Evolutionary conservation across 176 grass and related monocot species (phyloP), one percentile per base, ranked within the genome.

Genomic region (Oryza brachyantha): DNA sequence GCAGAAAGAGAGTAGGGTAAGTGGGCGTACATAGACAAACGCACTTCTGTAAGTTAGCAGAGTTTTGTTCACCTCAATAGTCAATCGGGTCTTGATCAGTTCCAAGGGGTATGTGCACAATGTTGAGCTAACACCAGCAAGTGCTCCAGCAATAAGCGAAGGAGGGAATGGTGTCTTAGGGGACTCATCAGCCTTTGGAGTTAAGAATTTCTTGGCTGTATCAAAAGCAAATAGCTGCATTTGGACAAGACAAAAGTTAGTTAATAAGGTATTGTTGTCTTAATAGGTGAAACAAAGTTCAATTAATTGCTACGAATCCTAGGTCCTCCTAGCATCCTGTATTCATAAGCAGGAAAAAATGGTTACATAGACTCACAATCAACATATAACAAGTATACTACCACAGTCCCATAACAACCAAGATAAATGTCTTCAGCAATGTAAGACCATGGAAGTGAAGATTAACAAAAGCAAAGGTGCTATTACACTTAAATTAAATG

Each of bases 71-170:
- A 99, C 92, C 92, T 99, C 92, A 85, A 93, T 99, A 5, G 96
- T 99, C 69, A 99, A 83, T 78, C 96, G 86, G 54, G 96, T 99
- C 50, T 95, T 99, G 27, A 99, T 94, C 75, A 99, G 74, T 45
- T 99, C 96, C 75, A 99, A 39, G 69, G 96, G 96, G 89, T 99
- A 99, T n/a, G 66, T 93, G 81, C 96, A 99, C 13, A 99, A 76
- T 64, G 96, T 99, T 83, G 96, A 99, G 71, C 96, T 95, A 75
- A 99, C 96, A 64, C 96, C 96, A 62, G 96, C 96, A 84, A 99
- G 78, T 36, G 96, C 96, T 79, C 92, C 96, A 71, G 96, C 92
- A 52, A 99, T 63, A 71, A 99, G 79, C 0, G 96, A 93, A 25
- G 92, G 76, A 63, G 96, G 92, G 14, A 99, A 50, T 28, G 82